Conservation (phyloP, 2,329 filamentous ascomycete genomes). For the Cercospora zeina region DNA sequence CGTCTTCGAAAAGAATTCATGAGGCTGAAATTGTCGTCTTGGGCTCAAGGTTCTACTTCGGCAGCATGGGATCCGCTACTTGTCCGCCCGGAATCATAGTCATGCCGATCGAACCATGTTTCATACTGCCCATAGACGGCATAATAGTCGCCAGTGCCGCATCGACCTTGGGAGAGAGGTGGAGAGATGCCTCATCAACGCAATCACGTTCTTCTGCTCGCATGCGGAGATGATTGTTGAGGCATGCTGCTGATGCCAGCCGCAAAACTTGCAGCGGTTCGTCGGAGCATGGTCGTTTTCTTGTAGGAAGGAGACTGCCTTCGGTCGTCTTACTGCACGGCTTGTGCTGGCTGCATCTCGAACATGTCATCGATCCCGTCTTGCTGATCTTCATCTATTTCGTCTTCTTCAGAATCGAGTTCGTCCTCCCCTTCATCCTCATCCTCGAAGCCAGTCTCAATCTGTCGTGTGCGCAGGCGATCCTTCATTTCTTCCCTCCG, state of each 20-base stretch:
- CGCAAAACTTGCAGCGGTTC: background rate
- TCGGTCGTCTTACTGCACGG: conserved; percentile 20
- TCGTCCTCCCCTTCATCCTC: conserved; percentile 61
- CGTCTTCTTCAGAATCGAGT: conserved; percentile 58
- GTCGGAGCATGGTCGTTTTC: background rate
- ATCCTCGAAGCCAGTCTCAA: conserved; percentile 79
- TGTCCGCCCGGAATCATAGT: background rate
- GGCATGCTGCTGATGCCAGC: background rate
- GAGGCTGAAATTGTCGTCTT: background rate
- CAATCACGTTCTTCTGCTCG: background rate
- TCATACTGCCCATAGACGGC: background rate
- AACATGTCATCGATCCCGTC: conserved; percentile 53
- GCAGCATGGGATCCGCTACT: background rate
- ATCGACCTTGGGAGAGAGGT: background rate
- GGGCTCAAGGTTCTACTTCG: background rate
- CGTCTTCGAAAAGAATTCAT: background rate
- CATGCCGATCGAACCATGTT: background rate
- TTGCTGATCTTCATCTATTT: conserved; percentile 60
- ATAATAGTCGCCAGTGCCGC: background rate
- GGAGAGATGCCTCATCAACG: background rate
- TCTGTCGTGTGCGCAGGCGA: conserved; percentile 64
- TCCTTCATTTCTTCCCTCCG: conserved; percentile 80
- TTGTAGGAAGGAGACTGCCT: no score
- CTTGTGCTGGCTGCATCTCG: conserved; percentile 35
- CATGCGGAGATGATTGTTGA: background rate